Evolutionary conservation across 495 filamentous ascomycete genomes (phyloP).

Genomic region (Xylaria venustula): DNA sequence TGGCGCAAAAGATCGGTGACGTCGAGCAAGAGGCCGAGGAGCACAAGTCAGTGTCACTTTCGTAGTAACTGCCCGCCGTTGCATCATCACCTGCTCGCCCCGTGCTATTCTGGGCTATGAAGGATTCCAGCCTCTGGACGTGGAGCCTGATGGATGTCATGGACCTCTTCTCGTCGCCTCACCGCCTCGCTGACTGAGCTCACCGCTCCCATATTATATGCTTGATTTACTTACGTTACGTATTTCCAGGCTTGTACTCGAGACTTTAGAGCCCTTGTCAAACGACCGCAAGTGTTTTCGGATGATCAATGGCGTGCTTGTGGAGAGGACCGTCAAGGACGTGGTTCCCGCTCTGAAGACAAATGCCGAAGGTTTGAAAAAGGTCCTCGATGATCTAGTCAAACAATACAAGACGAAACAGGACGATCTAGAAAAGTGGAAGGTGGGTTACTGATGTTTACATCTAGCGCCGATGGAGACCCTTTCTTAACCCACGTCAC

Average conservation of each 20-base stretch:
- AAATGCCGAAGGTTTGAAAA: slow-evolving; percentile 93
- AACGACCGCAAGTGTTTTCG: slow-evolving; percentile 94
- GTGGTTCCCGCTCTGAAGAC: slow-evolving; percentile 87
- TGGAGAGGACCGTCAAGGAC: slow-evolving; percentile 90
- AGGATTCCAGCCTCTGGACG: slow-evolving; percentile 23
- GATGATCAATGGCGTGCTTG: slow-evolving; percentile 95
- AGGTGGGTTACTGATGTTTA: slow-evolving; percentile 58
- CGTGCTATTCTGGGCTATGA: slow-evolving; percentile 14
- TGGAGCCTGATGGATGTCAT: slow-evolving; percentile 19
- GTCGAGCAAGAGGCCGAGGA: slow-evolving; percentile 96
- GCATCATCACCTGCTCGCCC: slow-evolving; percentile 24
- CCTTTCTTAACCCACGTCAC: slow-evolving; percentile 1
- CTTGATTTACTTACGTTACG: slow-evolving; percentile 27
- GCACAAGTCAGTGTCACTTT: slow-evolving; percentile 73
- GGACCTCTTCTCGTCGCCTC: too few relatives aligned
- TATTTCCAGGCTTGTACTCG: slow-evolving; percentile 80
- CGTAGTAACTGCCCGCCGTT: slow-evolving; percentile 8
- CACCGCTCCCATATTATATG: slow-evolving; percentile 32
- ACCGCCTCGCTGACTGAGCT: slow-evolving; percentile 28
- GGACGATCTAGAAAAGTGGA: slow-evolving; percentile 95
- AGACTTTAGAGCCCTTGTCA: slow-evolving; percentile 82
- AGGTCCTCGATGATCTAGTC: slow-evolving; percentile 91
- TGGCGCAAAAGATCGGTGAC: slow-evolving; percentile 94
- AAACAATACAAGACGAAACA: slow-evolving; percentile 97
- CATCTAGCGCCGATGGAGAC: slow-evolving; percentile 10